Evolutionary conservation across 768 basidiomycete genomes (phyloP).

Genomic region (Clathrus columnatus): DNA sequence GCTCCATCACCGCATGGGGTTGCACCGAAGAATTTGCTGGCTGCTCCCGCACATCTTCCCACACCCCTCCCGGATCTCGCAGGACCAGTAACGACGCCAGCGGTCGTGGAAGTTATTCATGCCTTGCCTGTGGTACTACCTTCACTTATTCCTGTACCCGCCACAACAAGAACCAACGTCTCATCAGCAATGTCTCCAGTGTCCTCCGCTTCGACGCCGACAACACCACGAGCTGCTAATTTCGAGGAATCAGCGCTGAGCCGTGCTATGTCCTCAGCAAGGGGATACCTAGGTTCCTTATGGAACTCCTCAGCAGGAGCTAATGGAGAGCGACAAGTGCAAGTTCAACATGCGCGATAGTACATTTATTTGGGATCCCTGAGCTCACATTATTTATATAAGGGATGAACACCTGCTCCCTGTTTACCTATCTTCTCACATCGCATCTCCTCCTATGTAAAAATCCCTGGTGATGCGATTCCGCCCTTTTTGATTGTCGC

Average conservation of each 20-base stretch:
- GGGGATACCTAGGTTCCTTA: slow-evolving; percentile 62
- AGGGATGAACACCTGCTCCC: no score
- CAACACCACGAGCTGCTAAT: neutral
- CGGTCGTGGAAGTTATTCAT: neutral
- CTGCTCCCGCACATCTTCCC: neutral
- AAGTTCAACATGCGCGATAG: neutral
- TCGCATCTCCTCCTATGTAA: no score
- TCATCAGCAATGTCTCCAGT: no score
- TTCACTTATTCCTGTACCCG: neutral
- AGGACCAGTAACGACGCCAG: neutral
- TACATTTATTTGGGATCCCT: no score
- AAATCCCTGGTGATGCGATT: neutral
- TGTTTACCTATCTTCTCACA: neutral
- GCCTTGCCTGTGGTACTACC: neutral
- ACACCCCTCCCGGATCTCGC: neutral
- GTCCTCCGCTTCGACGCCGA: neutral
- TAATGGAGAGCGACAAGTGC: neutral
- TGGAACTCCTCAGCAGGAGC: slow-evolving; percentile 26
- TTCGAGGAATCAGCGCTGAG: slow-evolving; percentile 32
- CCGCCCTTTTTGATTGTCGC: neutral
- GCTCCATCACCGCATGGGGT: neutral
- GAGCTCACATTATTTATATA: no score
- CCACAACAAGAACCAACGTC: no score
- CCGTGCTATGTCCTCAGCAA: slow-evolving; percentile 66
- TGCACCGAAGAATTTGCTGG: neutral